These are phyloP conservation scores for Malassezia restricta DNA, from an alignment of 1,284 basidiomycete species.

Conservation along the genomic window DNA sequence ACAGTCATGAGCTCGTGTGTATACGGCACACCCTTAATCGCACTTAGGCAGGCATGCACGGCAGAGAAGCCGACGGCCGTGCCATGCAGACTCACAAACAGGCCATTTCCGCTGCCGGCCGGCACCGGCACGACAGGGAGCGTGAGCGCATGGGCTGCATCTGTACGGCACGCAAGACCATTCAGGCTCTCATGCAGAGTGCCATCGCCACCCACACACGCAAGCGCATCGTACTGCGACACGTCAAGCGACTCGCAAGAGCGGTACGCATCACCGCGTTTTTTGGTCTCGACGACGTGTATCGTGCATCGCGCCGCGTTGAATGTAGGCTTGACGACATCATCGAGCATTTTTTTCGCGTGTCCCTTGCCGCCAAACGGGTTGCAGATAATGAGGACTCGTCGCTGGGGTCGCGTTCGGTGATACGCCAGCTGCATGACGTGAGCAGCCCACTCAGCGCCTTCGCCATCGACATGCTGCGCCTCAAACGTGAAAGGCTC, in stretches of 20 bases:
- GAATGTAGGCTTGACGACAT: constrained; percentile 65
- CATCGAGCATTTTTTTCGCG: constrained; percentile 55
- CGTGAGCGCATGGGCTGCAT: constrained; percentile 60
- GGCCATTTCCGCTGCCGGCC: constrained; percentile 70
- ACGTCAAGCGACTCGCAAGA: constrained; percentile 57
- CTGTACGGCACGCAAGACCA: constrained; percentile 64
- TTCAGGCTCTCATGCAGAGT: constrained; percentile 83
- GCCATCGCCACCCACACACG: constrained; percentile 81
- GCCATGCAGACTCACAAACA: constrained; percentile 60
- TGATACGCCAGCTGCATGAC: constrained; percentile 23
- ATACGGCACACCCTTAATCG: constrained; percentile 68
- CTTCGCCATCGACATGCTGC: neutral
- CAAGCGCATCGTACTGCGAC: constrained; percentile 55
- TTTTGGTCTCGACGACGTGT: constrained; percentile 52
- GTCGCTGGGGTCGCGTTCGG: constrained; percentile 19
- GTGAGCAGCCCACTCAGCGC: constrained; percentile 17
- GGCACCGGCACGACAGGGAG: constrained; percentile 76
- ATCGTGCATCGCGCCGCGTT: constrained; percentile 61
- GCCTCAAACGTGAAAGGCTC: neutral
- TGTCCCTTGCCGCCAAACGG: constrained; percentile 77
- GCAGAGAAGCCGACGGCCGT: constrained; percentile 35
- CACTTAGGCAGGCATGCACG: constrained; percentile 61
- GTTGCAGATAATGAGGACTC: constrained; percentile 60
- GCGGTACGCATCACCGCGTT: constrained; percentile 61
- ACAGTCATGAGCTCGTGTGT: constrained; percentile 70